Evolutionary conservation across 2,329 filamentous ascomycete species (phyloP).

Genomic region (Rhinocladiella mackenziei): DNA sequence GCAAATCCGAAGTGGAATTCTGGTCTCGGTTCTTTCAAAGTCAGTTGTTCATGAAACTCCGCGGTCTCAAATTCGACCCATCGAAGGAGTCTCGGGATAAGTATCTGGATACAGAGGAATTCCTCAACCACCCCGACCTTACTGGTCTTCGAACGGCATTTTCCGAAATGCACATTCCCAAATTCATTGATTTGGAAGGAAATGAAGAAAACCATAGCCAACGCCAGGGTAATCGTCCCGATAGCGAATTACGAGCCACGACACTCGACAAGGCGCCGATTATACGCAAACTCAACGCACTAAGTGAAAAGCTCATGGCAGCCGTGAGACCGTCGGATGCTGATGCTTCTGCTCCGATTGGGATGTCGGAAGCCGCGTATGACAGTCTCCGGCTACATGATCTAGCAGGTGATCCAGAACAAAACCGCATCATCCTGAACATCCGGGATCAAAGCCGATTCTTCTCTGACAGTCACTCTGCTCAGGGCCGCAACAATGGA

Average conservation of each 20-base stretch:
- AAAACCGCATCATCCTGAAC: slow-evolving; percentile 76
- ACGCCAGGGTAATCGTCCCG: slow-evolving; percentile 78
- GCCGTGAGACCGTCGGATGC: slow-evolving; percentile 75
- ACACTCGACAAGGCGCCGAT: slow-evolving; percentile 76
- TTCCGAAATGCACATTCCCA: slow-evolving; percentile 65
- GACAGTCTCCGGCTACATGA: slow-evolving; percentile 74
- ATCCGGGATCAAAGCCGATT: slow-evolving; percentile 84
- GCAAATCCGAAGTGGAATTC: slow-evolving; percentile 66
- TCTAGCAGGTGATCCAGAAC: slow-evolving; percentile 67
- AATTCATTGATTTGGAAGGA: slow-evolving; percentile 86
- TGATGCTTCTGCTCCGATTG: slow-evolving; percentile 61
- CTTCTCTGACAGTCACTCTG: slow-evolving; percentile 54
- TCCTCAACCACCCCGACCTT: slow-evolving; percentile 68
- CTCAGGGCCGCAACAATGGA: slow-evolving; percentile 44
- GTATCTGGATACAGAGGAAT: slow-evolving; percentile 48
- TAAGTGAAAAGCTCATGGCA: slow-evolving; percentile 90
- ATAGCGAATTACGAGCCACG: slow-evolving; percentile 80
- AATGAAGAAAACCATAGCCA: slow-evolving; percentile 95
- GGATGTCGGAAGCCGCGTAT: slow-evolving; percentile 68
- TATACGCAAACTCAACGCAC: slow-evolving; percentile 78
- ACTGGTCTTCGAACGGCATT: slow-evolving; percentile 42
- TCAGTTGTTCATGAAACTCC: slow-evolving; percentile 81
- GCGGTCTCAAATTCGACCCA: slow-evolving; percentile 80
- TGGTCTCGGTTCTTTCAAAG: slow-evolving; percentile 95
- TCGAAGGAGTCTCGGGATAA: slow-evolving; percentile 67